These are phyloP conservation scores for Boletus rufocinnamomeus DNA, from an alignment of 768 basidiomycete genomes.

Conservation along the genomic window DNA sequence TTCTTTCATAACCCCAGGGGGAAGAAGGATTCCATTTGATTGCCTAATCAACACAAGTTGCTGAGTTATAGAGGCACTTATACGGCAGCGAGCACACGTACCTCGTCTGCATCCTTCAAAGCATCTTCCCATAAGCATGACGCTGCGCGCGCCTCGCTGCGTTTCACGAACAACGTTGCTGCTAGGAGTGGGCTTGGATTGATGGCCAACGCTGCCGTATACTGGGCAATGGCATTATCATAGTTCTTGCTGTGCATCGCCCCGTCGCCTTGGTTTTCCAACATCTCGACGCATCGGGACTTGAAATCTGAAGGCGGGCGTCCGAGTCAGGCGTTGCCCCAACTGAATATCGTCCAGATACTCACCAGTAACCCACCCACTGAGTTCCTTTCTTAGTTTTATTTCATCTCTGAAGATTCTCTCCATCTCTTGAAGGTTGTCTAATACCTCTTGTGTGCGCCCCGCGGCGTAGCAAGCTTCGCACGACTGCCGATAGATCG, in stretches of 20 bases:
- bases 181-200: background rate
- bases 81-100: background rate
- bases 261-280: constrained; percentile 12
- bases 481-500: constrained; percentile 10
- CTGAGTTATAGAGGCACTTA: background rate
- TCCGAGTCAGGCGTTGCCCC: background rate
- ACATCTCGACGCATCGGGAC: constrained; percentile 1
- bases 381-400: constrained; percentile 1
- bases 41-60: constrained; percentile 6
- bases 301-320: constrained; percentile 6
- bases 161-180: constrained; percentile 12
- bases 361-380: constrained; percentile 16
- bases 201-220: constrained; percentile 15
- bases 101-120: constrained; percentile 22
- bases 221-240: constrained; percentile 5
- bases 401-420: constrained; percentile 12
- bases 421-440: constrained; percentile 6
- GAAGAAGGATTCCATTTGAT: constrained; percentile 13
- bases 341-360: background rate
- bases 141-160: constrained; percentile 11
- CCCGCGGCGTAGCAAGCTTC: constrained; percentile 6
- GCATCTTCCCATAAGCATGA: constrained; percentile 12
- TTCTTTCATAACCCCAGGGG: constrained; percentile 18
- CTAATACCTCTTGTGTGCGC: background rate
- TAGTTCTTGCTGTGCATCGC: constrained; percentile 9